A percentile compares a stretch with the other conserved stretches of the same genome.
phyloP scores from a whole-genome alignment of 306 rosid genomes.

The Notholithocarpus densiflorus region DNA sequence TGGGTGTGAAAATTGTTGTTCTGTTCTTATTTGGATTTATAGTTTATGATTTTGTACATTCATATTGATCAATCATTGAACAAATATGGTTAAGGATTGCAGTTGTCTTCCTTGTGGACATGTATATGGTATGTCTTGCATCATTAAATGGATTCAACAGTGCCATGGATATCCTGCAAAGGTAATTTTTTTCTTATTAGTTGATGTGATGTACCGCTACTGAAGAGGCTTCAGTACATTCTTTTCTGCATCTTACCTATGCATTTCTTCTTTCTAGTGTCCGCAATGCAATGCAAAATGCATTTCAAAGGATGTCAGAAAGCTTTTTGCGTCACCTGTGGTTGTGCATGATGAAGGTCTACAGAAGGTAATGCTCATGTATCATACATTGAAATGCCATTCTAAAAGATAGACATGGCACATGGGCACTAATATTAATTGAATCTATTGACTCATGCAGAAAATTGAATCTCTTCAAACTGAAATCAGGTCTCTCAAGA shows the following conservation, averaged over 20 bases:
- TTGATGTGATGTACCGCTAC: too few species aligned
- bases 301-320: neutral
- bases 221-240: too few species aligned
- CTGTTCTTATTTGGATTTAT: too few species aligned
- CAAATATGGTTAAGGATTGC: neutral
- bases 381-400: too few species aligned
- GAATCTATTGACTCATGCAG: neutral
- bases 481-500: neutral
- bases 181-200: neutral
- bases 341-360: slow-evolving; percentile 1
- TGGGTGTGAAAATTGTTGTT: too few species aligned
- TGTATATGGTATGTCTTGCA: slow-evolving; percentile 19
- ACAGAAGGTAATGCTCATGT: slow-evolving; percentile 6
- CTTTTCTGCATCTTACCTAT: neutral
- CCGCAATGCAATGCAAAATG: slow-evolving; percentile 13
- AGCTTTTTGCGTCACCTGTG: slow-evolving; percentile 9
- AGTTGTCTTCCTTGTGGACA: slow-evolving; percentile 26
- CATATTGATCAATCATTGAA: neutral
- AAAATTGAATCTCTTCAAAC: slow-evolving; percentile 3
- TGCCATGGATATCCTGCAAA: neutral
- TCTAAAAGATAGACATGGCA: neutral
- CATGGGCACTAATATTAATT: neutral
- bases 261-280: slow-evolving; percentile 8
- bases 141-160: slow-evolving; percentile 3
- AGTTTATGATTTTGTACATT: too few species aligned